Evolutionary conservation across 371 early-diverging fungal genomes (phyloP).

Genomic region (Synchytrium microbalum): DNA sequence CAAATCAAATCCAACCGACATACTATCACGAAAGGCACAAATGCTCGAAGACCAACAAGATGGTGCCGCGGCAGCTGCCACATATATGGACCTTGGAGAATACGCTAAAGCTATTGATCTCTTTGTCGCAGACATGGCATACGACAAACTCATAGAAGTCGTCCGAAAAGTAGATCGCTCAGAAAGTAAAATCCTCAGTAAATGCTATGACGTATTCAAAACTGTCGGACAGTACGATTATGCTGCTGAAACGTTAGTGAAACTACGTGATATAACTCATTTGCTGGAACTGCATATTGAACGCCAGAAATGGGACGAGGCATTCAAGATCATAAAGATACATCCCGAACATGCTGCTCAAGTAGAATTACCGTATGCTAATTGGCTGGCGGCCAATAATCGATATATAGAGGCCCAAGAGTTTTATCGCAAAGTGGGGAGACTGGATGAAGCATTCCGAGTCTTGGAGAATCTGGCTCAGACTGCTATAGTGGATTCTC

Average conservation of each 20-base stretch:
- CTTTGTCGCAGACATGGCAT: slow-evolving; percentile 31
- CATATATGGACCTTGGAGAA: slow-evolving; percentile 46
- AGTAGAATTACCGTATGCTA: slow-evolving; percentile 42
- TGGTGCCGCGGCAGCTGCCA: slow-evolving; percentile 40
- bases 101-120: slow-evolving; percentile 42
- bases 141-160: slow-evolving; percentile 40
- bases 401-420: slow-evolving; percentile 40
- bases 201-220: slow-evolving; percentile 38
- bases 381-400: slow-evolving; percentile 39
- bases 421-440: slow-evolving; percentile 40
- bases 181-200: slow-evolving; percentile 32
- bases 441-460: slow-evolving; percentile 34
- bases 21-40: slow-evolving; percentile 41
- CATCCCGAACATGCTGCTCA: slow-evolving; percentile 32
- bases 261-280: slow-evolving; percentile 35
- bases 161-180: slow-evolving; percentile 27
- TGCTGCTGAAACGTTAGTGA: slow-evolving; percentile 34
- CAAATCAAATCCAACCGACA: slow-evolving; percentile 23
- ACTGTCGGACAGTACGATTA: slow-evolving; percentile 28
- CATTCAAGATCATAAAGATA: slow-evolving; percentile 37
- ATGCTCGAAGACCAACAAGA: slow-evolving; percentile 41
- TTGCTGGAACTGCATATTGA: slow-evolving; percentile 35
- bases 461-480: slow-evolving; percentile 34
- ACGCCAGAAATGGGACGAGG: slow-evolving; percentile 43
- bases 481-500: slow-evolving; percentile 33